These are phyloP conservation scores for Fragaria iinumae DNA, from an alignment of 306 rosid species.

Conservation along the genomic window DNA sequence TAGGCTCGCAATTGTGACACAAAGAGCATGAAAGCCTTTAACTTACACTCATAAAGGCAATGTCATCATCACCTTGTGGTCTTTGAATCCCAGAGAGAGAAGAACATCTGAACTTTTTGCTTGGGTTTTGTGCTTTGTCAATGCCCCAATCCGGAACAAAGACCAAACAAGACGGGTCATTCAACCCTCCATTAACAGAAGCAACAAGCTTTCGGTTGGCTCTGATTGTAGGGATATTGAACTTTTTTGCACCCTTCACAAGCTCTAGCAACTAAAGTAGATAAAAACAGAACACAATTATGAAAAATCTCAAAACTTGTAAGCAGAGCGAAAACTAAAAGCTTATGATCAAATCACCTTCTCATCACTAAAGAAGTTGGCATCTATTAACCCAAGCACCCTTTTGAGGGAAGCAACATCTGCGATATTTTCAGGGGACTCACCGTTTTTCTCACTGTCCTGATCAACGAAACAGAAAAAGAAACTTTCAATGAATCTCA, in stretches of 20 bases:
- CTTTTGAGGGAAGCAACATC: constrained; percentile 34
- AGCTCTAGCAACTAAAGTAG: constrained; percentile 43
- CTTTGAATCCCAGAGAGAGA: constrained; percentile 31
- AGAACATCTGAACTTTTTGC: constrained; percentile 48
- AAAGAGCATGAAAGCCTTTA: not conserved
- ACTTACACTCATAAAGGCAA: constrained; percentile 66
- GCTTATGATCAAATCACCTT: constrained; percentile 33
- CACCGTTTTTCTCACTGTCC: constrained; percentile 44
- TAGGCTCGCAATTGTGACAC: not conserved
- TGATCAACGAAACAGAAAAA: constrained; percentile 28
- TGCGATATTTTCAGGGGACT: constrained; percentile 17
- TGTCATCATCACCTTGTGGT: constrained; percentile 61
- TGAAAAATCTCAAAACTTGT: not conserved
- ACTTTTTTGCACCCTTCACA: constrained; percentile 44
- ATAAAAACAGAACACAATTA: not conserved
- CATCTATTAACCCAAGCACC: constrained; percentile 52
- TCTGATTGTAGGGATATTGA: constrained; percentile 52
- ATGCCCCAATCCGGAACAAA: constrained; percentile 49
- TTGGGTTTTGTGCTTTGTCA: constrained; percentile 7
- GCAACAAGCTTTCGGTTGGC: constrained; percentile 59
- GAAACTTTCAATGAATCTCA: not conserved
- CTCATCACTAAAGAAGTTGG: constrained; percentile 51
- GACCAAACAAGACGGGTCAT: constrained; percentile 54
- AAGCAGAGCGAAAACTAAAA: not conserved
- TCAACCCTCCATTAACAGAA: constrained; percentile 55